Percentiles rank a stretch among this genome's conserved stretches.
phyloP scores from a whole-genome alignment of 2,329 filamentous ascomycete species.

The Coniella lustricola region DNA sequence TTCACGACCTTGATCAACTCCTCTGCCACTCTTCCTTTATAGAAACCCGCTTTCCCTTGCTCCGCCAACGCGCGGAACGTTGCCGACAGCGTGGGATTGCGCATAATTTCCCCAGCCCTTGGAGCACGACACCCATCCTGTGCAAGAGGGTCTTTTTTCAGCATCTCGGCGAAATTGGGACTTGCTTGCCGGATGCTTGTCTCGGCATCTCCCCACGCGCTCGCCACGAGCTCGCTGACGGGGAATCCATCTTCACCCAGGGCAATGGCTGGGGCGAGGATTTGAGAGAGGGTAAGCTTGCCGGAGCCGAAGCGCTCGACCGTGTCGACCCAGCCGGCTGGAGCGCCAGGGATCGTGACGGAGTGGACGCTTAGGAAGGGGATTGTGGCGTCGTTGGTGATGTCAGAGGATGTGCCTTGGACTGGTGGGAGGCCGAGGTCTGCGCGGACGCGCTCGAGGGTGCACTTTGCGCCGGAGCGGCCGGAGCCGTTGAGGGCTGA shows the following conservation, averaged over 20 bases:
- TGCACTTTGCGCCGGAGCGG: conserved; percentile 63
- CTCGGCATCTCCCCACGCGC: conserved; percentile 67
- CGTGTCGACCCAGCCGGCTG: conserved; percentile 89
- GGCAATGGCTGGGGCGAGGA: conserved; percentile 76
- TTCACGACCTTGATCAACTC: conserved; percentile 71
- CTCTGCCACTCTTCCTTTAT: conserved; percentile 75
- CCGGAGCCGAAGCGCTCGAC: conserved; percentile 86
- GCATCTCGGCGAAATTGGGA: conserved; percentile 79
- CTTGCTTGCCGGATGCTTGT: conserved; percentile 61
- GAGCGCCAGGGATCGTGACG: conserved; percentile 81
- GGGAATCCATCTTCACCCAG: conserved; percentile 85
- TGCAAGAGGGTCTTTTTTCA: conserved; percentile 66
- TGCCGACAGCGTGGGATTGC: conserved; percentile 70
- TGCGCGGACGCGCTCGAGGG: conserved; percentile 61
- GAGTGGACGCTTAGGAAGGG: conserved; percentile 72
- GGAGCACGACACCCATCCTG: conserved; percentile 66
- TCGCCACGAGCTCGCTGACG: conserved; percentile 70
- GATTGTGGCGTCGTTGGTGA: conserved; percentile 45
- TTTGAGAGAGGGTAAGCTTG: conserved; percentile 67
- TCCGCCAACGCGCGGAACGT: conserved; percentile 75
- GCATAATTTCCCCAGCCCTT: conserved; percentile 77
- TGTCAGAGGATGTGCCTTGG: too few relatives aligned
- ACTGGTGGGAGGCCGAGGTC: conserved; percentile 53
- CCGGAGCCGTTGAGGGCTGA: conserved; percentile 89
- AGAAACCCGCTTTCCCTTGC: conserved; percentile 86